Base-by-base conservation (phyloP, 306 rosid species). In the Pterocarpus macrocarpus region DNA sequence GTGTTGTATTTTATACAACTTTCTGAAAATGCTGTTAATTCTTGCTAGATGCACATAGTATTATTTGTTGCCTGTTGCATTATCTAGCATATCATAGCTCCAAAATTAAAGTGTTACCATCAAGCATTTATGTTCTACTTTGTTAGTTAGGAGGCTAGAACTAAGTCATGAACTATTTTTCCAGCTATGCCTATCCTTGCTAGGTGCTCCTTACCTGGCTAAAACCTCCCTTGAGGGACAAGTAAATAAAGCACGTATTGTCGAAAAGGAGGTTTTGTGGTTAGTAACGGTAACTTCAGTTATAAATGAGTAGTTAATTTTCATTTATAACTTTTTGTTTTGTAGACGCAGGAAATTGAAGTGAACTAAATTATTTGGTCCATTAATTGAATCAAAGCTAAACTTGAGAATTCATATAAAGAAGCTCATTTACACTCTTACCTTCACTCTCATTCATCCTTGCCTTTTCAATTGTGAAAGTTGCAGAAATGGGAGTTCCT, bases 401-500 rank as follows among this genome's bases (percentile, higher is more conserved):
- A 34, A 34, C 15, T 14, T 52, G 58, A 17, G 63, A 41, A 55
- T 39, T 58, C 61, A 49, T 50, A 68, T 79, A 84, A 59, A 80
- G 36, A 64, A 69, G 4, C 59, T 65, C 71, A 5, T 74, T 57
- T 34, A 57, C 72, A 49, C 38, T 33, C 55, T 73, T n/a, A 33
- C 58, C 63, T 55, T 44, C 74, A 63, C 45, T 63, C 74, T 68
- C 22, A 13, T 73, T 67, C 81, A 30, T 73, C 8, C 15, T 47
- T 16, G 14, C 11, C 12, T 16, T 17, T 28, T 80, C 0, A 32
- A 34, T 13, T 56, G 36, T 59, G 90, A 78, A 89, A 88, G 88
- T 64, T 78, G 93, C 80, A 86, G 93, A 91, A 89, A 88, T 76
- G 72, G 86, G 90, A 67, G 87, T 77, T 89, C 79, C 87, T 82